These are phyloP conservation scores for Melaleuca alternifolia DNA, from an alignment of 345 rosid genomes.

Conservation along the genomic window DNA sequence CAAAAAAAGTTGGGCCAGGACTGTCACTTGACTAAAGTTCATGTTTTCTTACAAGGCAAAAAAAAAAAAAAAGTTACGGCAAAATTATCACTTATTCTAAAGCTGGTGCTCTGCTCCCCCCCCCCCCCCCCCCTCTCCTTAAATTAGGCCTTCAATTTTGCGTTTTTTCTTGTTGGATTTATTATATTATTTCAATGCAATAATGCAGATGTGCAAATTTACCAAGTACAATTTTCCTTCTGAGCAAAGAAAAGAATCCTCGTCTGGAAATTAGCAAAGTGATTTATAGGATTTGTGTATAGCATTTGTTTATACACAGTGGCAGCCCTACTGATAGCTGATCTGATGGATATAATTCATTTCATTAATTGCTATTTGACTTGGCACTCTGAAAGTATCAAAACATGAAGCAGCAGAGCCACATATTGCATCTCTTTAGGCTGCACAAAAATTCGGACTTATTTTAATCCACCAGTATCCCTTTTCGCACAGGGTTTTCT, in stretches of 20 bases:
- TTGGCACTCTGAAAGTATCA: neutral
- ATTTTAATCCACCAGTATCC: neutral
- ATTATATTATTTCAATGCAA: neutral
- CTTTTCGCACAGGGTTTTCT: constrained; percentile 41
- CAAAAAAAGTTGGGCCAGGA: too few relatives aligned
- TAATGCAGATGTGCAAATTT: neutral
- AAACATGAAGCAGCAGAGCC: neutral
- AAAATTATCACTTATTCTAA: too few relatives aligned
- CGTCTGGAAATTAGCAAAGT: neutral
- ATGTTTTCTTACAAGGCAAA: too few relatives aligned
- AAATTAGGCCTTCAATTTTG: too few relatives aligned
- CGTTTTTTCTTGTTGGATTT: neutral
- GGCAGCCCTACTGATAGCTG: neutral
- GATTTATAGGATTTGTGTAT: neutral
- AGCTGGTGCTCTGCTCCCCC: too few relatives aligned
- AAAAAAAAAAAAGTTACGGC: too few relatives aligned
- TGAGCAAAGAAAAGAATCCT: neutral
- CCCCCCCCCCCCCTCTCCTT: too few relatives aligned
- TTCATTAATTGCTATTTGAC: neutral
- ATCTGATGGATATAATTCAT: neutral
- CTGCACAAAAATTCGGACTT: neutral
- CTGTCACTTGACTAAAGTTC: too few relatives aligned
- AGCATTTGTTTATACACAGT: neutral
- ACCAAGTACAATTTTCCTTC: neutral
- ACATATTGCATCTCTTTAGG: neutral